These are phyloP conservation scores for Microcyclospora pomicola DNA, from an alignment of 2,329 filamentous ascomycete genomes.

Conservation along the genomic window DNA sequence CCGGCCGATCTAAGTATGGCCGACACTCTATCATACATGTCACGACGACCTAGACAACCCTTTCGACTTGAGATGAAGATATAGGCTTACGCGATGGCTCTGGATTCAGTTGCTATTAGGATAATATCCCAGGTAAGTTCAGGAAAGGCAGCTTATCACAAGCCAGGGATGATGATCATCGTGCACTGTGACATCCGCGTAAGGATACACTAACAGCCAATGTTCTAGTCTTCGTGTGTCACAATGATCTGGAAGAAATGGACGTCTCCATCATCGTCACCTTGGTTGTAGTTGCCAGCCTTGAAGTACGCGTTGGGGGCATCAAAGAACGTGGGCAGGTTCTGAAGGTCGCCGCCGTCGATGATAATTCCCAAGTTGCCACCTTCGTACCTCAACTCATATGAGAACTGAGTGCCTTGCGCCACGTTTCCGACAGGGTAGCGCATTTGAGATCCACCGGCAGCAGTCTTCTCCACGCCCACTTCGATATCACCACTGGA, in stretches of 20 bases:
- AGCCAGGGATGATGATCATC: no score
- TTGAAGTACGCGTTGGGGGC: not conserved
- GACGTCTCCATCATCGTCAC: not conserved
- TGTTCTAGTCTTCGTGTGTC: not conserved
- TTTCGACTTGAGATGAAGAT: no score
- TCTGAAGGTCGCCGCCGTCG: not conserved
- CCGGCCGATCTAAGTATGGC: not conserved
- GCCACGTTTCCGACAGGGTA: not conserved
- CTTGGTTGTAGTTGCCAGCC: constrained; percentile 1
- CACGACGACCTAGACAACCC: not conserved
- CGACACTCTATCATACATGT: not conserved
- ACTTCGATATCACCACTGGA: not conserved
- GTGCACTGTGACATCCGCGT: no score
- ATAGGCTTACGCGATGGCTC: no score
- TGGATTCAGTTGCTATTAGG: no score
- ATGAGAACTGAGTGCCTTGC: not conserved
- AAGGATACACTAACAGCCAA: no score
- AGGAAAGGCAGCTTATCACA: no score
- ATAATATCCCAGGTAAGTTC: no score
- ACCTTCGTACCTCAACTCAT: not conserved
- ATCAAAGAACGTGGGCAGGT: not conserved
- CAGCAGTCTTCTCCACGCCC: not conserved
- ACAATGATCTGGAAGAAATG: not conserved
- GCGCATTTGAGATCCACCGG: not conserved
- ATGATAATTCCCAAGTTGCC: not conserved